Base-by-base conservation (phyloP, 352 stramenopile genomes). In the Globisporangium rhizosaccharum region DNA sequence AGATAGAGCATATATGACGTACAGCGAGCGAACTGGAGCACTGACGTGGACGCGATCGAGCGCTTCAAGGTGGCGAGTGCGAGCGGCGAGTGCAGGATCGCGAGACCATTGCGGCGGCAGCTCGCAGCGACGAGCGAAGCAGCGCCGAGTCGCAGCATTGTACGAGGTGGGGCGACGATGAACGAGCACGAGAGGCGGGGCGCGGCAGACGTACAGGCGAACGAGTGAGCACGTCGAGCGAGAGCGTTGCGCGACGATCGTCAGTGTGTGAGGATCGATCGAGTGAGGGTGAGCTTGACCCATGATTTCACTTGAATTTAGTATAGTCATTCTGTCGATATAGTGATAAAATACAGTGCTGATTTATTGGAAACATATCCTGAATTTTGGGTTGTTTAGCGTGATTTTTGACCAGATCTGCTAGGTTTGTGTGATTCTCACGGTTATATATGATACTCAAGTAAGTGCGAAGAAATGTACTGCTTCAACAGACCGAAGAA, bases 11-110 rank as follows among this genome's bases (percentile, higher is more conserved):
- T 8, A 9, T 36, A 36, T 36, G 12, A 66, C 61, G 42, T 36
- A 67, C 61, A 53, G 28, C 61, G 61, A 42, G 61, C 48, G 49
- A 62, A 67, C 10, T 59, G 55, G 30, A 62, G 56, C 33, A 33
- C 47, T 15, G 61, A 28, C 3, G 61, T 62, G 26, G 45, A 17
- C 9, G 61, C 52, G 50, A 67, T 62, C 61, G 61, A 61, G 50
- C 61, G 61, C 61, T 48, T 59, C 37, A 54, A 58, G 11, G 28
- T 57, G 25, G 49, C 42, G 25, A 65, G 28, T 46, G 26, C 60
- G 33, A 61, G 59, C 30, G n/a, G 51, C 51, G 51, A 46, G 12
- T 56, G 59, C 51, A 46, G 51, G 9, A 23, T 7, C 14, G 41
- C 41, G 41, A 23, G 41, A 6, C 2, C 41, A 20, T 49, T 23